Evolutionary conservation across 139 green algal species (phyloP).

Genomic region (Asterochloris sp.): DNA sequence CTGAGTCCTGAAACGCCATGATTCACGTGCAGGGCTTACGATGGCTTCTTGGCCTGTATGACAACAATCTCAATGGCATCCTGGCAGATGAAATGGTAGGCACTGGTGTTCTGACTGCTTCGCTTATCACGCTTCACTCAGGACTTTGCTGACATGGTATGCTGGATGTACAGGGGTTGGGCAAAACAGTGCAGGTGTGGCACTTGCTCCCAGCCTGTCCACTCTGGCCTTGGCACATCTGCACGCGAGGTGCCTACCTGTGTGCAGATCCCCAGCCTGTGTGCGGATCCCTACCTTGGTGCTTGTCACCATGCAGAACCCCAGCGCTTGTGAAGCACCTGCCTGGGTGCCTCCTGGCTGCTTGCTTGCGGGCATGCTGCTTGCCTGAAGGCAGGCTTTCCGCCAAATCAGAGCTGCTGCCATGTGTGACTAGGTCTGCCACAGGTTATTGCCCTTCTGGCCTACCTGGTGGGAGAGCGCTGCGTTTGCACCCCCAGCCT

Average conservation of each 20-base stretch:
- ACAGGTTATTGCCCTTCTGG: conserved; percentile 52
- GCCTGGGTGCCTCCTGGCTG: not conserved
- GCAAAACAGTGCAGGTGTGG: conserved; percentile 49
- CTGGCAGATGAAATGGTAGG: conserved; percentile 64
- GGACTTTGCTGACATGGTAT: too few species aligned
- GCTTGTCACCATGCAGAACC: not conserved
- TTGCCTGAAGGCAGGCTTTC: not conserved
- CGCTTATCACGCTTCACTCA: not conserved
- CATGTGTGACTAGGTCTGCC: not conserved
- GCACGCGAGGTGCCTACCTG: too few species aligned
- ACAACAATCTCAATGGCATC: conserved; percentile 61
- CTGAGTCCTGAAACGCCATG: not conserved
- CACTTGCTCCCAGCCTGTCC: not conserved
- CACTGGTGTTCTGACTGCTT: not conserved
- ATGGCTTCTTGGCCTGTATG: conserved; percentile 52
- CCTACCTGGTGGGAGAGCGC: conserved; percentile 31
- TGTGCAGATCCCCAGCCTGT: too few species aligned
- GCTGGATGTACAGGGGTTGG: not conserved
- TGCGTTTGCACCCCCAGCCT: conserved; percentile 44
- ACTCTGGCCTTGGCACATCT: not conserved
- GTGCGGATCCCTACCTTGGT: too few species aligned
- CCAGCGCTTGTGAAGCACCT: not conserved
- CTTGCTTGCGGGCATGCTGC: not conserved
- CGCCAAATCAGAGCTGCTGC: not conserved
- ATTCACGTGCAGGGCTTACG: conserved; percentile 11